Evolutionary conservation across 23 red algal species (phyloP), one percentile per base, ranked within the genome.

Genomic region (Cyanidioschyzon merolae): DNA sequence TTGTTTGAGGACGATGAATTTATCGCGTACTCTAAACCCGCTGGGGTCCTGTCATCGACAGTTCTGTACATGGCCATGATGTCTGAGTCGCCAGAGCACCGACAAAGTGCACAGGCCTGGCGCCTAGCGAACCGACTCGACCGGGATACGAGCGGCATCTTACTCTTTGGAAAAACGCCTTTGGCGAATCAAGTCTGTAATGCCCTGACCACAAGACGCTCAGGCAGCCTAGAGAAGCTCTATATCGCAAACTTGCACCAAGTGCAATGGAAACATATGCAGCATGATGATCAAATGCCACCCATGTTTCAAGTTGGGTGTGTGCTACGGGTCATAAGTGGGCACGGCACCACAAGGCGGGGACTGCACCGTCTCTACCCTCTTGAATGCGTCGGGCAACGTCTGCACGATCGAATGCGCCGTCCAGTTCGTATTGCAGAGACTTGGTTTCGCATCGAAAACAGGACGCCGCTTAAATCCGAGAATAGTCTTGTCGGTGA

Each of bases 321-420:
- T 71, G 32, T 35, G 2, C 2, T 71, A 7, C 63, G 63, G 12
- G 63, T 71, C n/a, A 32, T 25, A 3, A 71, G 63, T 27, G 63
- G 63, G 2, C 63, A 71, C 29, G 63, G 63, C 63, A 25, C n/a
- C 16, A 35, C 63, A 32, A 35, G 12, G 2, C 21, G 63, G 12
- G 63, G 63, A 27, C 63, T 71, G 32, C 63, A 71, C 32, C 63
- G 63, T 7, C 21, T 71, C n/a, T 71, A 71, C 30, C 63, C 63
- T 7, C 30, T 32, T 27, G 63, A 71, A 27, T 32, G 12, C n/a
- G 21, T 25, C 29, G 63, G 63, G 12, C 16, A 35, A 25, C 21
- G 21, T 27, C 63, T 71, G 7, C 63, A 71, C 32, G 16, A 15
- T 7, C 12, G 63, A 7, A 71, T 71, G 63, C 63, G 63, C 12